Evolutionary conservation across 169 alveolate species (phyloP).

Genomic region (Theileria annulata): DNA sequence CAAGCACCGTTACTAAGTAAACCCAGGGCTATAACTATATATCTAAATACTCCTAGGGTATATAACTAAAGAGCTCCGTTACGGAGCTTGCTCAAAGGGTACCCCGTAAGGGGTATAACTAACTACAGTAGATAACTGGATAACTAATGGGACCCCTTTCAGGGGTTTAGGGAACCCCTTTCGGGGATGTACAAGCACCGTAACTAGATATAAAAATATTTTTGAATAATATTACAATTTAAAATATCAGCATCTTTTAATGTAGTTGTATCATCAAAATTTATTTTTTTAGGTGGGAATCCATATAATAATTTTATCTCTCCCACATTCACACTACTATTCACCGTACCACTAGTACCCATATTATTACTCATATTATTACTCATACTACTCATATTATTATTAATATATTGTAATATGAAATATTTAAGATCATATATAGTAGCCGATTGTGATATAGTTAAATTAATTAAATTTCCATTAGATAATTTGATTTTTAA

Average conservation of each 20-base stretch:
- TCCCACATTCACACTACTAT: neutral
- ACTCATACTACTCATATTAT: too few relatives aligned
- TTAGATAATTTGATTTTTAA: conserved; percentile 17
- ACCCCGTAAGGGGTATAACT: too few relatives aligned
- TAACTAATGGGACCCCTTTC: too few relatives aligned
- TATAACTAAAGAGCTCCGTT: too few relatives aligned
- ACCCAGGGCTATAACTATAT: too few relatives aligned
- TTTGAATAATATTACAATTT: conserved; percentile 48
- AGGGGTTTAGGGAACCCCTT: too few relatives aligned
- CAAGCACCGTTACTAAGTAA: too few relatives aligned
- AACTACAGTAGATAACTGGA: too few relatives aligned
- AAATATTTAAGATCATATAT: conserved; percentile 43
- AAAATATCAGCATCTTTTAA: conserved; percentile 37
- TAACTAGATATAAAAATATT: neutral
- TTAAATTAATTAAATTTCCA: conserved; percentile 28
- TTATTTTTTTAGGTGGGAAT: conserved; percentile 49
- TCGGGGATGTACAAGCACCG: neutral
- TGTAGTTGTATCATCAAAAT: conserved; percentile 22
- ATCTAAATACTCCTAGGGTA: too few relatives aligned
- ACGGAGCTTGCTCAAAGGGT: too few relatives aligned
- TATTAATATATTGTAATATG: conserved; percentile 11
- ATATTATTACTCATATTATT: too few relatives aligned
- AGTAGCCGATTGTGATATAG: conserved; percentile 32
- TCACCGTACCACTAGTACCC: conserved; percentile 20
- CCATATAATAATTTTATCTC: conserved; percentile 23